These are phyloP conservation scores for Phlebiopsis flavidoalba DNA, from an alignment of 768 basidiomycete species.

Conservation along the genomic window DNA sequence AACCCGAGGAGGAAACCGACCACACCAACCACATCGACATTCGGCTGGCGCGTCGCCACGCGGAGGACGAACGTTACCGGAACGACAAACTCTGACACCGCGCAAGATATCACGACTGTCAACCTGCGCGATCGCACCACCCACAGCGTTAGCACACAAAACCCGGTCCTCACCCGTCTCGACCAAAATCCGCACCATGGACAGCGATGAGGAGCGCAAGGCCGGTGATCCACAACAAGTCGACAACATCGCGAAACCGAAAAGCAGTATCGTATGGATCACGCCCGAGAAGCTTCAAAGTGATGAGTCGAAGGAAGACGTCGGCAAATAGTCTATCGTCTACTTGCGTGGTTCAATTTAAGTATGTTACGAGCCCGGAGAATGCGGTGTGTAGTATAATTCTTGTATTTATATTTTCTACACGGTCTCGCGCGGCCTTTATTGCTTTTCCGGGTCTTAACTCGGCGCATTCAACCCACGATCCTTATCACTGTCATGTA, in stretches of 20 bases:
- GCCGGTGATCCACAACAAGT: not conserved
- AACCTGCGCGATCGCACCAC: conserved; percentile 8
- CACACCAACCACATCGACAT: conserved; percentile 15
- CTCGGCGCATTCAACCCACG: no score
- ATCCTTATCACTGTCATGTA: no score
- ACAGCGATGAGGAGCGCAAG: not conserved
- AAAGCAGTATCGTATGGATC: conserved; percentile 8
- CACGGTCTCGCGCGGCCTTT: no score
- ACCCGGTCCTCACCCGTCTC: conserved; percentile 7
- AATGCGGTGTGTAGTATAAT: no score
- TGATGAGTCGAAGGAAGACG: not conserved
- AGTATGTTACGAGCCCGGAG: no score
- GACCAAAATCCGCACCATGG: conserved; percentile 1
- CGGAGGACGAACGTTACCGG: not conserved
- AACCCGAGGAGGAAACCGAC: conserved; percentile 3
- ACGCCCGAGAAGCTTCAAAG: conserved; percentile 1
- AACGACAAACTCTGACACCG: conserved; percentile 1
- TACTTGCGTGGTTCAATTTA: no score
- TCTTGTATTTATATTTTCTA: no score
- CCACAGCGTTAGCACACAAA: conserved; percentile 3
- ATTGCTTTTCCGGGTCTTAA: no score
- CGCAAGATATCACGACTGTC: conserved; percentile 7
- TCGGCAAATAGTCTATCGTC: not conserved
- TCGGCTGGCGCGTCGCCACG: conserved; percentile 15
- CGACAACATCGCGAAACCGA: not conserved